A percentile compares a stretch with the other conserved stretches of the same genome.
Conservation (phyloP, 305 asterid species). For the Fraxinus sp. region DNA sequence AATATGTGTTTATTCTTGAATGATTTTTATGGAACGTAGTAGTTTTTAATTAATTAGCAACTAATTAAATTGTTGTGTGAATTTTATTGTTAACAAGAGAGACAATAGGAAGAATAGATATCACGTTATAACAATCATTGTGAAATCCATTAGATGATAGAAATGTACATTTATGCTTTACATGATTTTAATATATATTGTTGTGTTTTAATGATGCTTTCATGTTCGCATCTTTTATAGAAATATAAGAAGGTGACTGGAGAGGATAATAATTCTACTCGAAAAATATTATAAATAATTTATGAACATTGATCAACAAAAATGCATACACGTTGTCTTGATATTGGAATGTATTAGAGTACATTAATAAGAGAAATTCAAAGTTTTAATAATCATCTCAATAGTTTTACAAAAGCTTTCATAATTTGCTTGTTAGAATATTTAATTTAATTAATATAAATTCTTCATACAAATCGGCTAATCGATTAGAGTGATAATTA, state of each 20-base stretch:
- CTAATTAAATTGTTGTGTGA: background rate
- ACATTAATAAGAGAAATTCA: background rate
- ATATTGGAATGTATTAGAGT: background rate
- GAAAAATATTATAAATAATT: too few species aligned
- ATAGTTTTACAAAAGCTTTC: background rate
- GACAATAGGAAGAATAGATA: background rate
- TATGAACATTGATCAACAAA: background rate
- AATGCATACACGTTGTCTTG: background rate
- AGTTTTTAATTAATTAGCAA: background rate
- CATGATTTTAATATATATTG: background rate
- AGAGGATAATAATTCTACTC: background rate
- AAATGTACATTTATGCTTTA: background rate
- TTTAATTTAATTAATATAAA: too few species aligned
- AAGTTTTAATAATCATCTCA: background rate
- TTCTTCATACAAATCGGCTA: background rate
- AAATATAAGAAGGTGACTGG: background rate
- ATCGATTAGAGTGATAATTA: background rate
- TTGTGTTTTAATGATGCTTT: background rate
- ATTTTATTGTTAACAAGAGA: background rate
- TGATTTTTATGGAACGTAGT: background rate
- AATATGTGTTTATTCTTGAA: background rate
- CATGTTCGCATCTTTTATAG: too few species aligned
- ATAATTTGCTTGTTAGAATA: background rate
- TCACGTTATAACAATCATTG: background rate
- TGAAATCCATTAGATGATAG: background rate